Evolutionary conservation across 371 early-diverging fungal genomes (phyloP), one percentile per base, ranked within the genome.

Genomic region (Saksenaea oblongispora): DNA sequence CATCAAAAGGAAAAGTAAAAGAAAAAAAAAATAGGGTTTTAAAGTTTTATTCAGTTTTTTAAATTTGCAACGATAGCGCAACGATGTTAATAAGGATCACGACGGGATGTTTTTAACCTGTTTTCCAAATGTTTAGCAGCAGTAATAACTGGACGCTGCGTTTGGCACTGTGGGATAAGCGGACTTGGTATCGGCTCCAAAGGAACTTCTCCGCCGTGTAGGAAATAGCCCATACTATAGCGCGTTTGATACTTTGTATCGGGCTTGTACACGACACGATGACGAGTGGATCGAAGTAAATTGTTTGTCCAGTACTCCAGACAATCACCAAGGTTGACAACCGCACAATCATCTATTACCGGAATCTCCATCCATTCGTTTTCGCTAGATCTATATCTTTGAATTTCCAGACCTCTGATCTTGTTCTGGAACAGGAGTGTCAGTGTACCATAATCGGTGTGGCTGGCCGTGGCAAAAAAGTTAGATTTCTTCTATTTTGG

Each of bases 221-320:
- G 82, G 60, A 87, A 89, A 63, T 80, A 89, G 0, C 85, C 89
- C 59, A 89, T 84, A 35, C 83, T 82, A 56, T 84, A 86, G 11
- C 89, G 74, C 27, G 80, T 72, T 34, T 66, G 70, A 44, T 74
- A 41, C 27, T 67, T 64, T 35, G 74, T 79, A 41, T 74, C 78
- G 3, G 73, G 76, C n/a, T 73, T 71, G 64, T 76, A 81, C 44
- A 86, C 71, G 17, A 90, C 89, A 0, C 90, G 82, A 58, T 88
- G 88, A 63, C 73, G 77, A 26, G 85, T 87, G 1, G 86, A 87
- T 69, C 73, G 79, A 17, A 90, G 62, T 14, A 84, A 61, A 3
- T 82, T 83, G 34, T 76, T 78, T 7, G 88, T 85, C 90, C 89
- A 90, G 62, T 79, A 84, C 59, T 85, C 84, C 18, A 90, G 59